Evolutionary conservation across 768 basidiomycete genomes (phyloP).

Genomic region (Agrocybe pediades): DNA sequence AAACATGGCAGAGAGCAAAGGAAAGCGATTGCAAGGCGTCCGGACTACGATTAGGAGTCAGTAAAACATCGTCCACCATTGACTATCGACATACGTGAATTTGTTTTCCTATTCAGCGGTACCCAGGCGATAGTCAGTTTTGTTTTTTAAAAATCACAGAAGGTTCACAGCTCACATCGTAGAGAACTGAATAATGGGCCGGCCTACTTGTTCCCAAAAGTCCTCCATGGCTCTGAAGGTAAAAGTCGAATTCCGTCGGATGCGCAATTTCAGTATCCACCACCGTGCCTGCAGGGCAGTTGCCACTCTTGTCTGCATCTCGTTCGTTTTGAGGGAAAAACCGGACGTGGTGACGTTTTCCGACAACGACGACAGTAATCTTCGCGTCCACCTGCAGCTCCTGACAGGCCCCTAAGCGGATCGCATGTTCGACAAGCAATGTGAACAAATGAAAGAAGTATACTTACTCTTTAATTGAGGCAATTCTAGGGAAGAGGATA

Average conservation of each 20-base stretch:
- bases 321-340: conserved; percentile 10
- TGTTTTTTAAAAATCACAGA: background rate
- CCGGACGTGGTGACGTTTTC: conserved; percentile 73
- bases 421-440: background rate
- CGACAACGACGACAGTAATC: conserved; percentile 80
- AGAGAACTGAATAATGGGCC: conserved; percentile 49
- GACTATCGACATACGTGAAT: conserved; percentile 46
- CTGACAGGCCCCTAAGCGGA: conserved; percentile 71
- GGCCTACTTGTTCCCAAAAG: conserved; percentile 75
- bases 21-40: conserved; percentile 73
- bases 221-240: conserved; percentile 78
- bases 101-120: conserved; percentile 56
- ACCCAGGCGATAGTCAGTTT: no score
- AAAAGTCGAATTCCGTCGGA: conserved; percentile 80
- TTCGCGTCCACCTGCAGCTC: conserved; percentile 58
- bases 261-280: conserved; percentile 76
- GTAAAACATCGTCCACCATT: conserved; percentile 20
- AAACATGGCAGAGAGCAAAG: conserved; percentile 57
- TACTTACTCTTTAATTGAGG: conserved; percentile 55
- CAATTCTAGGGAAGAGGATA: conserved; percentile 45
- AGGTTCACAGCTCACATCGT: conserved; percentile 30
- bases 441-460: background rate
- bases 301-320: conserved; percentile 69
- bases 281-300: conserved; percentile 81
- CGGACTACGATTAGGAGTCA: conserved; percentile 37